phyloP scores from a whole-genome alignment of 805 yeast genomes.

The Cyberlindnera lachancei region DNA sequence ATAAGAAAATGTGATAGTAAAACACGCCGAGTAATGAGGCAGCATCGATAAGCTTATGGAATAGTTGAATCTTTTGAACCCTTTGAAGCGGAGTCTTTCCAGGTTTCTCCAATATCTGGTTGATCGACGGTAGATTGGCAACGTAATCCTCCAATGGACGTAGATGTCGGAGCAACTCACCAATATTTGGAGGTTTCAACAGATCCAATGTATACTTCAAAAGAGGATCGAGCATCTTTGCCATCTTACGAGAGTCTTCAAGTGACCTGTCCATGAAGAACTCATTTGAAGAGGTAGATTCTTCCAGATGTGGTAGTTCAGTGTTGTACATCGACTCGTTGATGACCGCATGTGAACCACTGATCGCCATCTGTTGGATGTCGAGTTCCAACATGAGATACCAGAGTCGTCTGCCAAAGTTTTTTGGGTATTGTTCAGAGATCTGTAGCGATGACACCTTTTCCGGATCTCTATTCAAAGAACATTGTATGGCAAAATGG shows the following conservation, averaged over 20 bases:
- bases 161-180: constrained; percentile 5
- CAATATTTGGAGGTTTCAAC: constrained; percentile 11
- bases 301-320: constrained; percentile 19
- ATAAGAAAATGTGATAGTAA: constrained; percentile 18
- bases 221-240: constrained; percentile 13
- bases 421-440: constrained; percentile 2
- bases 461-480: constrained; percentile 20
- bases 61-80: constrained; percentile 7
- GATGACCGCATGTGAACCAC: constrained; percentile 20
- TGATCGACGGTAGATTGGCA: constrained; percentile 3
- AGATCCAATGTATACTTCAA: constrained; percentile 14
- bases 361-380: constrained; percentile 14
- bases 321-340: constrained; percentile 16
- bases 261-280: constrained; percentile 14
- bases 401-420: constrained; percentile 22
- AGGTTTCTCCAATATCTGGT: constrained; percentile 13
- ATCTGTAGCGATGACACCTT: constrained; percentile 5
- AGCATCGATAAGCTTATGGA: constrained; percentile 7
- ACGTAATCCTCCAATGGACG: constrained; percentile 9
- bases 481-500: constrained; percentile 15
- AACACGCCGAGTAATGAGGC: constrained; percentile 14
- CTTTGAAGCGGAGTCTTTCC: constrained; percentile 14
- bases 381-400: constrained; percentile 14
- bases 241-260: constrained; percentile 8
- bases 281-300: constrained; percentile 15